Conservation (phyloP, 148 eudicot species). For the Rhododendron molle region DNA sequence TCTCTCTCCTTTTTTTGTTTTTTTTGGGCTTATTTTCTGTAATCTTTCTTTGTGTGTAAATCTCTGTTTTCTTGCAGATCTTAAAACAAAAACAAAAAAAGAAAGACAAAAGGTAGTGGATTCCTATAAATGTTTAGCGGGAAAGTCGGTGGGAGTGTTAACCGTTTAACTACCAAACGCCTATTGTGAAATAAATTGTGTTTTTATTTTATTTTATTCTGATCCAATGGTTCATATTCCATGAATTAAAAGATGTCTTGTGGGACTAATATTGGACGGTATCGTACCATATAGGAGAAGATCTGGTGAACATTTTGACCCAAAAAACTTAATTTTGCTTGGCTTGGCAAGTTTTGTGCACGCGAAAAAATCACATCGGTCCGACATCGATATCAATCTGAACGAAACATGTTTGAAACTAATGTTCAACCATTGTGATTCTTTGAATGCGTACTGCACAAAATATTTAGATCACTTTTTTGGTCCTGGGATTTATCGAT, state of each 20-base stretch:
- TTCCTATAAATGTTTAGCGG: conserved; percentile 1
- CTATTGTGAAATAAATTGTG: not conserved
- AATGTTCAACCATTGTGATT: no score
- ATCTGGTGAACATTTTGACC: no score
- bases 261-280: no score
- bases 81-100: no score
- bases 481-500: no score
- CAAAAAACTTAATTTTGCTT: not conserved
- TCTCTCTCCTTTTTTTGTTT: not conserved
- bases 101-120: not conserved
- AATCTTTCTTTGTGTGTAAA: not conserved
- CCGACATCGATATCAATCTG: not conserved
- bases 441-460: no score
- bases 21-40: not conserved
- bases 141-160: not conserved
- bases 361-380: not conserved
- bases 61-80: not conserved
- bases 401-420: not conserved
- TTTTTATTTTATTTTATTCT: not conserved
- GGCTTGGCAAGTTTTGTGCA: not conserved
- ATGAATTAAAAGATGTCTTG: not conserved
- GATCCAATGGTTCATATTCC: no score
- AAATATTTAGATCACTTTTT: no score
- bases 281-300: no score
- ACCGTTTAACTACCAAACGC: not conserved